Evolutionary conservation across 1,284 basidiomycete genomes (phyloP), one percentile per base, ranked within the genome.

Genomic region (Malassezia obtusa): DNA sequence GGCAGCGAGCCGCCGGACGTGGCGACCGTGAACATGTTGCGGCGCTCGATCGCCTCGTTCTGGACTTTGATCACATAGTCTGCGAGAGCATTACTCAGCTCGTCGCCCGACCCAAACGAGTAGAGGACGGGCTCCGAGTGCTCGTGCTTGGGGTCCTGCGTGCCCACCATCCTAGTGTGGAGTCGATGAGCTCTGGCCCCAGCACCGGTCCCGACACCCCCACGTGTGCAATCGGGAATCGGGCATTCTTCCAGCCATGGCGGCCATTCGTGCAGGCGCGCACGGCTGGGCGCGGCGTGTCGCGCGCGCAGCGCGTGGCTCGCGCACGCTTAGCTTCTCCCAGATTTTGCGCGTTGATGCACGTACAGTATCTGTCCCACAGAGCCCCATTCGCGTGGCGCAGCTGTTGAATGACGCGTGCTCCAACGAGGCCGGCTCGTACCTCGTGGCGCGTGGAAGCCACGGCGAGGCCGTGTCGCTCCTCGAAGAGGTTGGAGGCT

Each of bases 1-100:
- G 92, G 89, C 33, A 96, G 80, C 0, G 87, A 89, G 2, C 92
- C 92, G 21, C 92, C 92, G 1, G 89, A 94, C 64, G 95, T 78
- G 54, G 94, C 92, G 67, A 98, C 74, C 50, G 88, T 87, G 79
- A 98, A 98, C 63, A 81, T 82, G 70, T 84, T 85, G 75, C 88
- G 85, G 76, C 87, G 87, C 68, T 83, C 81, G 69, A 96, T 80
- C 25, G 92, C 83, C 43, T 94, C 89, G 62, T 83, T 85, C 79
- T 96, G 92, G 0, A 63, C 57, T 62, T 86, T 86, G 68, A 88
- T 67, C 52, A 96, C 81, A 73, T 92, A 96, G 46, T 81, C 76
- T 9, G 89, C 86, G 57, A 98, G 83, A 0, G 82, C 79, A 33
- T 64, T 60, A n/a, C 74, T 72, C 19, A 77, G 66, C 25, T 65